Evolutionary conservation across 225 moss, liverwort and hornwort genomes (phyloP).

Genomic region (Sphagnum tenellum): DNA sequence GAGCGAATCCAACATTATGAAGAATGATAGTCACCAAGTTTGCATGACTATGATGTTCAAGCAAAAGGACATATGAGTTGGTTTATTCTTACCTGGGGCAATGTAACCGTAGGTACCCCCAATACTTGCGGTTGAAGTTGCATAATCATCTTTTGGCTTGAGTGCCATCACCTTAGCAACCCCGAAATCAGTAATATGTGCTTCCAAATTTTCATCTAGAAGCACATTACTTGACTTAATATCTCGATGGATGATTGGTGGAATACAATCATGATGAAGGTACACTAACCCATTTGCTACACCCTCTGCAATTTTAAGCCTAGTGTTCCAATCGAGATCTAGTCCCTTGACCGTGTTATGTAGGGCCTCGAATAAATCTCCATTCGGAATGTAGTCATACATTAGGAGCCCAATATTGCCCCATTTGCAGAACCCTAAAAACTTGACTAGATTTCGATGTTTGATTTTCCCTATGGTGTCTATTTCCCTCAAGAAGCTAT

Average conservation of each 20-base stretch:
- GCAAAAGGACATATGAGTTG: too few species aligned
- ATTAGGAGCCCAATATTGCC: not conserved
- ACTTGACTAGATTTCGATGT: conserved; percentile 8
- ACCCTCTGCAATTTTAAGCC: conserved; percentile 3
- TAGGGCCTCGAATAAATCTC: conserved; percentile 7
- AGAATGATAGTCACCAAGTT: too few species aligned
- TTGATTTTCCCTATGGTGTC: conserved; percentile 12
- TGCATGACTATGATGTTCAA: too few species aligned
- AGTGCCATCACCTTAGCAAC: conserved; percentile 10
- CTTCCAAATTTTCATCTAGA: conserved; percentile 12
- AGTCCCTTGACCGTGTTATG: conserved; percentile 2
- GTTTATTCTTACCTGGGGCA: conserved; percentile 9
- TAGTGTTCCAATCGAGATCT: conserved; percentile 11
- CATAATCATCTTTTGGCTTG: not conserved
- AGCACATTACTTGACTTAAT: conserved; percentile 30
- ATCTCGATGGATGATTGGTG: conserved; percentile 19
- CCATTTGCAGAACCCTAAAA: conserved; percentile 11
- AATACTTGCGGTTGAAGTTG: conserved; percentile 1
- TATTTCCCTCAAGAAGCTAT: conserved; percentile 5
- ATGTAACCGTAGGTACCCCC: conserved; percentile 10
- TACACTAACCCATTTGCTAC: conserved; percentile 17
- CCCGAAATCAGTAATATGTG: conserved; percentile 12
- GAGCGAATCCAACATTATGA: not conserved
- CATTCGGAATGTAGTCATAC: conserved; percentile 13
- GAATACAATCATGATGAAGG: conserved; percentile 23